Evolutionary conservation across 345 rosid genomes (phyloP), one percentile per base, ranked within the genome.

Genomic region (Hypericum androsaemum): DNA sequence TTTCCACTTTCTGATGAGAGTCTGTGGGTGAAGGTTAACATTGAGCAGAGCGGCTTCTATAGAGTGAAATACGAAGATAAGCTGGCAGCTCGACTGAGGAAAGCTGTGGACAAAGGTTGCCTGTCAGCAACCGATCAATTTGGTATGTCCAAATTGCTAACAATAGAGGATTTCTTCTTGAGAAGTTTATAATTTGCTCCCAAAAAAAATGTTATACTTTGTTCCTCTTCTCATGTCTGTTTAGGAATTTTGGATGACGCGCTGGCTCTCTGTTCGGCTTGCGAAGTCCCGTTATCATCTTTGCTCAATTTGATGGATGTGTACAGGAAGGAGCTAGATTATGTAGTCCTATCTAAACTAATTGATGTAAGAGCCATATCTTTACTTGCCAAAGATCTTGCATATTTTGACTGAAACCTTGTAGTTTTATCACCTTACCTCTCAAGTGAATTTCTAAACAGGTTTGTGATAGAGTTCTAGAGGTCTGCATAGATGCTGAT

Each of bases 1-100:
- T 14, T 67, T 42, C 14, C 65, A 59, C 59, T 55, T 32, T 61
- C 47, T 10, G n/a, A 63, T 36, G 61, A 64, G 37, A 13, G 37
- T 37, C 17, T 17, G 41, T 76, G 80, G 73, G 13, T 72, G 43
- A 76, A 69, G 63, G 65, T 72, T 11, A 76, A 76, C 64, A 58
- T 66, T 16, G 64, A 66, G 52, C 73, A 67, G 54, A 70, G 69
- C 42, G 81, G 81, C 40, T 73, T 76, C 67, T 73, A 73, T 42
- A 64, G 78, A 40, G 67, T 62, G 8, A 64, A 55, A 42, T 76
- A 72, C 43, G 75, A 64, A 16, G 60, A 76, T 8, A 48, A 60
- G 46, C 81, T 76, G 45, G 57, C 66, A 50, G 58, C 64, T 56
- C 55, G 47, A 47, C 56, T 71, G 22, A 57, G 59, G 56, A 62